phyloP scores from a whole-genome alignment of 352 stramenopile genomes.

The Globisporangium irregulare region DNA sequence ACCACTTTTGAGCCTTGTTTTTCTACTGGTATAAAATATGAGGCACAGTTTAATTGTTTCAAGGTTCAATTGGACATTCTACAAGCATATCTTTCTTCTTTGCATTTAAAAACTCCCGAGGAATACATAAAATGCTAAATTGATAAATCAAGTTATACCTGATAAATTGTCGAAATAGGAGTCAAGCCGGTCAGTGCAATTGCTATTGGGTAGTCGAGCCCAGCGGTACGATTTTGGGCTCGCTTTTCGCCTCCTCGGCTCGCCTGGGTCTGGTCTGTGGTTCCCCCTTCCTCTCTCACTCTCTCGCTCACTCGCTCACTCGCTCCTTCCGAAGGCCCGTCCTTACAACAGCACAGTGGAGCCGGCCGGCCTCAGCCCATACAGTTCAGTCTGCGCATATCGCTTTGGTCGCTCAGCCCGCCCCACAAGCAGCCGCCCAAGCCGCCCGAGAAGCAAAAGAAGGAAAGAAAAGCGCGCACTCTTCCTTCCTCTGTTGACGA shows the following conservation, averaged over 20 bases:
- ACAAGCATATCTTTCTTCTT: too few relatives aligned
- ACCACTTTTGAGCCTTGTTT: too few relatives aligned
- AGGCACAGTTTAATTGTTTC: too few relatives aligned
- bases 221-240: background rate
- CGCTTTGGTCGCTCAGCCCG: conserved; percentile 1
- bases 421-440: conserved; percentile 6
- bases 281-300: conserved; percentile 3
- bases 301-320: conserved; percentile 3
- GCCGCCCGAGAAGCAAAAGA: background rate
- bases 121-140: background rate
- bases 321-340: background rate
- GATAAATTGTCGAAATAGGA: background rate
- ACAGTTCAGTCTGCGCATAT: background rate
- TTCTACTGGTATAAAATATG: too few relatives aligned
- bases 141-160: background rate
- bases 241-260: background rate
- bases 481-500: background rate
- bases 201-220: too few relatives aligned
- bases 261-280: background rate
- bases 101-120: too few relatives aligned
- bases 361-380: background rate
- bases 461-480: conserved; percentile 3
- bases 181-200: background rate
- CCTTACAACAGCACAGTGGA: conserved; percentile 3
- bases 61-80: too few relatives aligned